Evolutionary conservation across 257 asterid species (phyloP), one percentile per base, ranked within the genome.

Genomic region (Ocimum tenuiflorum): DNA sequence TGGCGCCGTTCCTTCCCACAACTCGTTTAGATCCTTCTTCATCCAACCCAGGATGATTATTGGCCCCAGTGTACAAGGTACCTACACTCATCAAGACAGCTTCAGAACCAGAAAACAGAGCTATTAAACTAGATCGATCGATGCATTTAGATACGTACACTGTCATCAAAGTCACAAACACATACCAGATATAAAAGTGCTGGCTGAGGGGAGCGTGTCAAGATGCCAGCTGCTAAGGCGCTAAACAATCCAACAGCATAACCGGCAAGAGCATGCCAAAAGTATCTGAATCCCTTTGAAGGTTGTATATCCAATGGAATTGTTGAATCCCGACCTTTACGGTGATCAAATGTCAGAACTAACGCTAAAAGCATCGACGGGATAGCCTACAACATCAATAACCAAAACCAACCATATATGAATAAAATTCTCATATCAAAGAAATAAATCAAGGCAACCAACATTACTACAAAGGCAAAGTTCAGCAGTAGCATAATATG

Each of bases 361-460:
- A 94, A 77, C 42, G 97, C 97, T 60, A 94, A 80, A 57, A 94
- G 96, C 99, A 94, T 94, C 0, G 97, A 94, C 31, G 99, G 99
- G 75, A 92, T 87, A 46, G 96, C 98, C 98, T 92, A 81, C 87
- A 84, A 75, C 53, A 67, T 35, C 76, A 74, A 63, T 6, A 57
- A 33, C 36, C 48, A 60, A 36, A 60, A 72, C 19, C 31, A 38
- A 71, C 22, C 36, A 31, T 4, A 31, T 2, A 31, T 0, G 3
- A 31, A 31, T 6, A 52, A 6, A 43, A 31, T 15, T 4, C 17
- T 46, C 31, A 0, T 24, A 20, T 4, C 8, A 3, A 20, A 18
- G 23, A 61, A 62, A 47, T 15, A 18, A 29, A 7, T 51, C 29
- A 7, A 27, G 8, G 2, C 17, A 43, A 24, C 9, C 69, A 63